phyloP scores from a whole-genome alignment of 2,329 filamentous ascomycete genomes.

The Talaromyces piceae region DNA sequence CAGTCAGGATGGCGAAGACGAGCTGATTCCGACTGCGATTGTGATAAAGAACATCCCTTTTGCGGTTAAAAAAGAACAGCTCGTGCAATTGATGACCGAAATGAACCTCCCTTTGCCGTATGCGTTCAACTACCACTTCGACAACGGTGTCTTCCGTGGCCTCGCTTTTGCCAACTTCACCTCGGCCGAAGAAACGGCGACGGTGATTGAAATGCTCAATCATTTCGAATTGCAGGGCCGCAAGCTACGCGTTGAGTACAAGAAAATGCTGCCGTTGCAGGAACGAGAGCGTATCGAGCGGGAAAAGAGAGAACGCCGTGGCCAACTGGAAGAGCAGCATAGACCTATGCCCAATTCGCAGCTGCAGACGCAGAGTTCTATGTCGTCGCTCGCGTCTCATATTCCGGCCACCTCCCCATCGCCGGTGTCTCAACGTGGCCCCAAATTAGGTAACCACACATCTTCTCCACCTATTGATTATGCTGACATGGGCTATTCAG shows the following conservation, averaged over 20 bases:
- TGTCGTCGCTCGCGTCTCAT: constrained; percentile 67
- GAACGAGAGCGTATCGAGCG: constrained; percentile 94
- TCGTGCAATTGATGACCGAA: constrained; percentile 89
- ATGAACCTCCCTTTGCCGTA: constrained; percentile 91
- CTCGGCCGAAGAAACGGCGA: constrained; percentile 83
- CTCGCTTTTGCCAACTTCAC: constrained; percentile 98
- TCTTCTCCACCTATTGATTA: not conserved
- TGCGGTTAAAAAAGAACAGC: constrained; percentile 92
- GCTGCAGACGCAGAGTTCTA: constrained; percentile 76
- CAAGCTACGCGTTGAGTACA: constrained; percentile 94
- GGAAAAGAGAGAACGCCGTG: constrained; percentile 91
- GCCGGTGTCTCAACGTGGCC: constrained; percentile 52
- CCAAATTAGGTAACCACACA: constrained; percentile 29
- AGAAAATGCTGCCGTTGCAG: constrained; percentile 95
- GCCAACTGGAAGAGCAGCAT: constrained; percentile 95
- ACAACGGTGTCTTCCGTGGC: constrained; percentile 93
- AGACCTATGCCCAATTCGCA: constrained; percentile 58
- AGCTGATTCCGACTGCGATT: constrained; percentile 95
- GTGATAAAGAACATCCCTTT: constrained; percentile 99
- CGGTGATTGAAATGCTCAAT: constrained; percentile 90
- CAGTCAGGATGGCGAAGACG: constrained; percentile 51
- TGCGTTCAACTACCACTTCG: constrained; percentile 99
- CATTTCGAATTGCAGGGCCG: constrained; percentile 91
- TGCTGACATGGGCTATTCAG: not conserved
- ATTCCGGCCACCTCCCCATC: constrained; percentile 59